phyloP scores from a whole-genome alignment of 306 rosid species.

The Carpinus viminea region DNA sequence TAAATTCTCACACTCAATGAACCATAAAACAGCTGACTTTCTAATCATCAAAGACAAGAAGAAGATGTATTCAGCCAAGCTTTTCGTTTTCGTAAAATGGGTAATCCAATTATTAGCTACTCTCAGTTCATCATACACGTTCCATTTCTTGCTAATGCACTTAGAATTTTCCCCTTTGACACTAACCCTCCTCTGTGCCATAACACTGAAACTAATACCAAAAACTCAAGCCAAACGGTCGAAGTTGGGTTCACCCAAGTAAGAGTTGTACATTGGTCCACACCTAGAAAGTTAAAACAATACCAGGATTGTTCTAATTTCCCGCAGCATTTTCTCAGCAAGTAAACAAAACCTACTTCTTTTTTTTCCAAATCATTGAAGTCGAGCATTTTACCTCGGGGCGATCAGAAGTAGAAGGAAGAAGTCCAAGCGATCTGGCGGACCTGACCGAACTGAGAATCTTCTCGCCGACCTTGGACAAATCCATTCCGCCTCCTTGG shows the following conservation, averaged over 20 bases:
- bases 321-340: neutral
- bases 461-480: constrained; percentile 92
- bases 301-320: neutral
- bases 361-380: neutral
- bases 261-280: neutral
- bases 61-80: neutral
- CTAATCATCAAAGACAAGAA: neutral
- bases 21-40: neutral
- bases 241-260: neutral
- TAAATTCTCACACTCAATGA: neutral
- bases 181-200: neutral
- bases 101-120: neutral
- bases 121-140: neutral
- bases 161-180: neutral
- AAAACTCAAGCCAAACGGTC: neutral
- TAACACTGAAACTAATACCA: neutral
- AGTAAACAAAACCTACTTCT: neutral
- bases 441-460: constrained; percentile 96
- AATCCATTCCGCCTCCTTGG: constrained; percentile 97
- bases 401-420: constrained; percentile 83
- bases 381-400: constrained; percentile 67
- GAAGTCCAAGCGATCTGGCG: constrained; percentile 91
- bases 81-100: neutral
- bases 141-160: neutral
- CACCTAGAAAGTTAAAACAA: neutral